Base-by-base conservation (phyloP, 2,329 filamentous ascomycete species). In the Passalora sequoiae region DNA sequence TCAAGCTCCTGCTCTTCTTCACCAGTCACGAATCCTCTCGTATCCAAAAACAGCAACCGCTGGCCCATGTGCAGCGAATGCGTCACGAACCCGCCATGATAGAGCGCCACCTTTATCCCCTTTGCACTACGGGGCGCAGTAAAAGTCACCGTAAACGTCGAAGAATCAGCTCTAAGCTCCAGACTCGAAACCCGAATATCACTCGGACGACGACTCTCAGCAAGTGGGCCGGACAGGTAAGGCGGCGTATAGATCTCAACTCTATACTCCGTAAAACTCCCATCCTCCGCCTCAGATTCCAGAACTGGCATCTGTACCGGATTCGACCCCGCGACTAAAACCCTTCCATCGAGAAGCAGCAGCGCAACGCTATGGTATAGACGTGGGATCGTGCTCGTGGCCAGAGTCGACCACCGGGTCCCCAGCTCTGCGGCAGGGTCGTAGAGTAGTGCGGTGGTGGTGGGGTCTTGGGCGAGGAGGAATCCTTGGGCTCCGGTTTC, bases 51-150 rank as follows among this genome's bases (percentile, higher is more conserved):
- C 29, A 74, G 44, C 71, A 80, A 75, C 8, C 76, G 71, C 51
- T 79, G 76, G 31, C 76, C 75, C 78, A 81, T 81, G 57, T 81
- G 77, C 15, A 81, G 56, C 1, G 69, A 73, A 60, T 81, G 78
- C 25, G 78, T 81, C 30, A 80, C 73, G 52, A 77, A 81, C 4
- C 78, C 78, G 31, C 75, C 75, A 53, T 79, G 71, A 60, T 80
- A 78, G 15, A 81, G 67, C 3, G 66, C 64, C 13, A 79, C 67
- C 55, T 74, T 73, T 40, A 74, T 64, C 2, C 55, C 59, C 51
- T 71, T 65, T 2, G 70, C 66, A 31, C 61, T 64, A 28, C 63
- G 50, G 13, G 69, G 68, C 10, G 64, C 64, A 9, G 56, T 70
- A 59, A 80, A 78, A 4, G 58, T 63, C 50, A 79, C 62, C 6